These are phyloP conservation scores for Syzygium aqueum DNA, from an alignment of 345 rosid species.

Conservation along the genomic window DNA sequence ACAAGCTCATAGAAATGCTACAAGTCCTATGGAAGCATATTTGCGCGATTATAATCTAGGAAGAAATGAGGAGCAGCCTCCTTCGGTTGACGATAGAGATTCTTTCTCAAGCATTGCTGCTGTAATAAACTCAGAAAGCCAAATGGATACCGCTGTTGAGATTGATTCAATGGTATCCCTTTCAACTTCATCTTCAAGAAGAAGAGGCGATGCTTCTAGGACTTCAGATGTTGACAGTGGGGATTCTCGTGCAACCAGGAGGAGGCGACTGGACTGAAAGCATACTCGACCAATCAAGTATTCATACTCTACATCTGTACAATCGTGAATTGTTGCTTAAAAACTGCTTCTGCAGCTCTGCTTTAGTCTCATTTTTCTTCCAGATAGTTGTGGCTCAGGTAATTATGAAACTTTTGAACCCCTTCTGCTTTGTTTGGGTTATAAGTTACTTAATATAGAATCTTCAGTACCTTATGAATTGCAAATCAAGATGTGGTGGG, in stretches of 20 bases:
- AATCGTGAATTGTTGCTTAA: neutral
- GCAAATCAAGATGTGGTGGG: neutral
- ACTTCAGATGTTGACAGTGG: conserved; percentile 23
- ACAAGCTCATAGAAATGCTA: conserved; percentile 45
- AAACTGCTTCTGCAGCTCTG: neutral
- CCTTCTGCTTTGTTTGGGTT: neutral
- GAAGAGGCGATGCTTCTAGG: conserved; percentile 17
- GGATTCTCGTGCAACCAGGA: conserved; percentile 35
- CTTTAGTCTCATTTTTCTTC: neutral
- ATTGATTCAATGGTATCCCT: conserved; percentile 60
- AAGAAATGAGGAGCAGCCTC: conserved; percentile 61
- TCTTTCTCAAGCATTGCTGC: conserved; percentile 87
- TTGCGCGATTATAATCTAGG: conserved; percentile 39
- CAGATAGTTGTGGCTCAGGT: neutral
- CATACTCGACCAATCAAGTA: neutral
- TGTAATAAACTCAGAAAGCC: conserved; percentile 76
- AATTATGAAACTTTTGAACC: neutral
- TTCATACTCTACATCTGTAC: neutral
- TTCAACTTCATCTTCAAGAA: conserved; percentile 37
- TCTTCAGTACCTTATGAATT: neutral
- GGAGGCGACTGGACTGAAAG: conserved; percentile 33
- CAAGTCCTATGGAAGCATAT: conserved; percentile 39
- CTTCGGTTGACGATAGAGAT: conserved; percentile 78
- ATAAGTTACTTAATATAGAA: neutral
- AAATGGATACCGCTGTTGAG: conserved; percentile 74